phyloP scores from a whole-genome alignment of 257 asterid genomes.

The Plantago ovata region DNA sequence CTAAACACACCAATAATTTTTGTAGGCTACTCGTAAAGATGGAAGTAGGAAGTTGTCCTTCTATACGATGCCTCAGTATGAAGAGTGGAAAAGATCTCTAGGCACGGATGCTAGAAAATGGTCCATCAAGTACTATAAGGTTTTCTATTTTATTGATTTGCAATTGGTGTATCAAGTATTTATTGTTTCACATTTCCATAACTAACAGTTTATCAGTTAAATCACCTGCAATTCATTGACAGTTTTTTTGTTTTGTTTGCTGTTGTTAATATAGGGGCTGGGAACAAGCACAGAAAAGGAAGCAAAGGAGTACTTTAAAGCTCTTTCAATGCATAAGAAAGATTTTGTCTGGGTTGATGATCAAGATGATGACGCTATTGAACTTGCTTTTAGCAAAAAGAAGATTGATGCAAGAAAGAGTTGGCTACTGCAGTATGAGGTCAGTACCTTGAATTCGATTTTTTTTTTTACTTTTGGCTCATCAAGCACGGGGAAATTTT shows the following conservation, averaged over 20 bases:
- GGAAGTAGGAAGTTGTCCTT: conserved; percentile 48
- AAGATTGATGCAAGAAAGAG: conserved; percentile 92
- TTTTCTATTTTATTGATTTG: conserved; percentile 26
- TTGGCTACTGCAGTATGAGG: conserved; percentile 97
- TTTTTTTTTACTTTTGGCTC: not conserved
- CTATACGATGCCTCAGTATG: conserved; percentile 95
- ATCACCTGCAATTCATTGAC: conserved; percentile 6
- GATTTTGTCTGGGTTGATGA: conserved; percentile 80
- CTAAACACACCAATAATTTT: conserved; percentile 4
- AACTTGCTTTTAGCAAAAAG: conserved; percentile 97
- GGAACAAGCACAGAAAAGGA: conserved; percentile 92
- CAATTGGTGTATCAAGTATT: not conserved
- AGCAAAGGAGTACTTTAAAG: conserved; percentile 87
- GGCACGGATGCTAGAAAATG: conserved; percentile 65
- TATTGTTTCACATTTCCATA: not conserved
- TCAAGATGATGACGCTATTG: conserved; percentile 91
- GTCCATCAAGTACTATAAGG: conserved; percentile 97
- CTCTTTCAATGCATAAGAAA: conserved; percentile 76
- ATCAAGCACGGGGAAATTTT: not conserved
- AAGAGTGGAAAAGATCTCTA: conserved; percentile 66
- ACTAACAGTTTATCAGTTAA: not conserved
- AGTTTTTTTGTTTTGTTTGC: not conserved
- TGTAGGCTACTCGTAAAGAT: conserved; percentile 61
- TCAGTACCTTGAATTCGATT: conserved; percentile 17
- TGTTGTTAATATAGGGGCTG: conserved; percentile 68